A percentile compares a stretch with the other conserved stretches of the same genome.
Conservation (phyloP, 2,329 filamentous ascomycete genomes). For the Tolypocladium tundrense region DNA sequence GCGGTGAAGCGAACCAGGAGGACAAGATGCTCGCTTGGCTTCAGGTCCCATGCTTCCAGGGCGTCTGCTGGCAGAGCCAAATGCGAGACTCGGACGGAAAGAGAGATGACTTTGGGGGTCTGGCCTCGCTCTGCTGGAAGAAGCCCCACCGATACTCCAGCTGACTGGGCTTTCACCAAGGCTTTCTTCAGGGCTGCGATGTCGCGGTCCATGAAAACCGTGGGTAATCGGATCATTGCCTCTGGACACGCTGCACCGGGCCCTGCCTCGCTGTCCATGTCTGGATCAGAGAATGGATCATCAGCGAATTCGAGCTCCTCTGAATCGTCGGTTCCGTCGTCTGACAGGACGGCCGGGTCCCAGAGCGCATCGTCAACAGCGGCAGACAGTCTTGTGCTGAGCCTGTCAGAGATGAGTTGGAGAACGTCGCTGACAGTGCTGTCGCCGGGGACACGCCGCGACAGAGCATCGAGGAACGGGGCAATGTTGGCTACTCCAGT, state of each 20-base stretch:
- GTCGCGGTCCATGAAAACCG: no score
- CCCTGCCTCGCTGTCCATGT: background rate
- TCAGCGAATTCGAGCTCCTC: background rate
- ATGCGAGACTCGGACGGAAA: conserved; percentile 60
- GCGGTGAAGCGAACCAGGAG: conserved; percentile 56
- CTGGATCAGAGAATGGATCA: background rate
- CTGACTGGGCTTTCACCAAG: conserved; percentile 45
- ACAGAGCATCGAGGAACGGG: conserved; percentile 30
- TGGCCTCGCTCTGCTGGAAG: conserved; percentile 36
- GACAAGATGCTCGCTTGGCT: conserved; percentile 57
- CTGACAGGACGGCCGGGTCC: no score
- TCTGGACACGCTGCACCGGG: no score
- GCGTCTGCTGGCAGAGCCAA: conserved; percentile 66
- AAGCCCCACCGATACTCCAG: conserved; percentile 62
- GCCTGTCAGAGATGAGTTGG: conserved; percentile 5
- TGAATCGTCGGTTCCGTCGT: background rate
- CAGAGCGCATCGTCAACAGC: background rate
- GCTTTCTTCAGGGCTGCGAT: conserved; percentile 5
- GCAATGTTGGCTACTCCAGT: conserved; percentile 26
- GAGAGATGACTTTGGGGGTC: conserved; percentile 39
- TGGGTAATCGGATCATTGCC: no score
- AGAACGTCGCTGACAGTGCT: conserved; percentile 14
- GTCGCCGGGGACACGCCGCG: conserved; percentile 16
- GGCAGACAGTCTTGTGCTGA: background rate
- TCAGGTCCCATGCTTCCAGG: conserved; percentile 67